These are phyloP conservation scores for Galerina sulciceps DNA, from an alignment of 768 basidiomycete species.

Conservation along the genomic window DNA sequence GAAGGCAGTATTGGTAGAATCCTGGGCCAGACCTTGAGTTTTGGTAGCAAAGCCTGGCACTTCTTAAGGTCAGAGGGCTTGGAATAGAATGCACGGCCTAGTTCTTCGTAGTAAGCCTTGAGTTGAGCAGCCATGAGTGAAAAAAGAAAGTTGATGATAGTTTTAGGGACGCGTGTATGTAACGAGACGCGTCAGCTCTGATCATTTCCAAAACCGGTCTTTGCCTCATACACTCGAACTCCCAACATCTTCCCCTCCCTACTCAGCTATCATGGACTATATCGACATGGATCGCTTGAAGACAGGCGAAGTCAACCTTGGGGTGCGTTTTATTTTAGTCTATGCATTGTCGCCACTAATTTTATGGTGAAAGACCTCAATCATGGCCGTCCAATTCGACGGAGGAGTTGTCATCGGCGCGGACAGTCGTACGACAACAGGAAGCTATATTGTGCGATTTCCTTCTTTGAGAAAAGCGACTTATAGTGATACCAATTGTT, in stretches of 20 bases:
- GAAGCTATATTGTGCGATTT: conserved; percentile 86
- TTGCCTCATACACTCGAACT: conserved; percentile 17
- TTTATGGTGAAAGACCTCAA: conserved; percentile 74
- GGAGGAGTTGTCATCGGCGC: conserved; percentile 96
- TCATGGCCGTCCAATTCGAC: conserved; percentile 98
- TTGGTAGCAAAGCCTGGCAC: conserved; percentile 62
- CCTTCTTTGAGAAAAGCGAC: not conserved
- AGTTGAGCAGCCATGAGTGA: conserved; percentile 57
- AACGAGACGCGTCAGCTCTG: conserved; percentile 58
- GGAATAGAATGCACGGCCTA: conserved; percentile 68
- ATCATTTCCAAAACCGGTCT: conserved; percentile 31
- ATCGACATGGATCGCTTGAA: conserved; percentile 90
- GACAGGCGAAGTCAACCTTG: conserved; percentile 94
- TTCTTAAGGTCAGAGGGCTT: conserved; percentile 71
- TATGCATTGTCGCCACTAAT: not conserved
- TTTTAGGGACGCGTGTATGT: conserved; percentile 39
- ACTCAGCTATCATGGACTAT: conserved; percentile 51
- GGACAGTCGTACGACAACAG: conserved; percentile 96
- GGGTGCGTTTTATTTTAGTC: conserved; percentile 58
- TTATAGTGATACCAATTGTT: conserved; percentile 4
- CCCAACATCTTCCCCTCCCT: not conserved
- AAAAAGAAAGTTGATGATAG: conserved; percentile 11
- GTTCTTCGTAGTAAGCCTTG: conserved; percentile 64
- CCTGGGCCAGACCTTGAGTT: conserved; percentile 67
- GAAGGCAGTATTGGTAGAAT: not conserved